phyloP scores from a whole-genome alignment of 202 grass and related monocot genomes.

The Setaria viridis region DNA sequence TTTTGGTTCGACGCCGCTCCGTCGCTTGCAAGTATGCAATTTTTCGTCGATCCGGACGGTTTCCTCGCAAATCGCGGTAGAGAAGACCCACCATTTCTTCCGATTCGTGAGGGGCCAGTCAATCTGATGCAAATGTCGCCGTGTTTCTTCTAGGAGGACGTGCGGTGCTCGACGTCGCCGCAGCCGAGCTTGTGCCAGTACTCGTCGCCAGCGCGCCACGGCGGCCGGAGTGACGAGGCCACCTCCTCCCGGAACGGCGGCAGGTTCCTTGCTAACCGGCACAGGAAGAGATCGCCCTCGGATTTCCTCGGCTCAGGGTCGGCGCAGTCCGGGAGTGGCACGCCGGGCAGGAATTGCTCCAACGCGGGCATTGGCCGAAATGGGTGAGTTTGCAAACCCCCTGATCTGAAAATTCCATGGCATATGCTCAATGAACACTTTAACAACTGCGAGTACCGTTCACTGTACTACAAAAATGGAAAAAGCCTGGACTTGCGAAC shows the following conservation, averaged over 20 bases:
- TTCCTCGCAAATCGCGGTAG: neutral
- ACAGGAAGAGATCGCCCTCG: conserved; percentile 57
- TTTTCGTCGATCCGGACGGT: neutral
- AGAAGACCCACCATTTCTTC: neutral
- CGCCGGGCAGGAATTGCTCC: conserved; percentile 47
- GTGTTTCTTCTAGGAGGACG: conserved; percentile 41
- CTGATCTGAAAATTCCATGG: neutral
- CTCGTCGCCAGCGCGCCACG: conserved; percentile 18
- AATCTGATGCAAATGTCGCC: conserved; percentile 45
- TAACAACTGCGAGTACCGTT: neutral
- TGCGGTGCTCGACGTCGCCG: conserved; percentile 48
- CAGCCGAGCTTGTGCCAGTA: conserved; percentile 33
- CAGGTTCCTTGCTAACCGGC: conserved; percentile 29
- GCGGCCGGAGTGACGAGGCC: conserved; percentile 49
- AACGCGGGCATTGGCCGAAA: conserved; percentile 39
- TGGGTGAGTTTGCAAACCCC: conserved; percentile 35
- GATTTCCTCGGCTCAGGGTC: conserved; percentile 46
- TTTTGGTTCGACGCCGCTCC: neutral
- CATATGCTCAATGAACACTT: neutral
- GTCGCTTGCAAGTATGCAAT: neutral
- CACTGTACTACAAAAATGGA: neutral
- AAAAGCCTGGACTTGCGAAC: neutral
- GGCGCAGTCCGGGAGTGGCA: conserved; percentile 16
- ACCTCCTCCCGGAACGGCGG: conserved; percentile 50
- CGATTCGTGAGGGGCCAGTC: neutral